Percentiles rank a stretch among this genome's conserved stretches.
phyloP scores from a whole-genome alignment of 352 stramenopile genomes.

The Globisporangium abappressorium region DNA sequence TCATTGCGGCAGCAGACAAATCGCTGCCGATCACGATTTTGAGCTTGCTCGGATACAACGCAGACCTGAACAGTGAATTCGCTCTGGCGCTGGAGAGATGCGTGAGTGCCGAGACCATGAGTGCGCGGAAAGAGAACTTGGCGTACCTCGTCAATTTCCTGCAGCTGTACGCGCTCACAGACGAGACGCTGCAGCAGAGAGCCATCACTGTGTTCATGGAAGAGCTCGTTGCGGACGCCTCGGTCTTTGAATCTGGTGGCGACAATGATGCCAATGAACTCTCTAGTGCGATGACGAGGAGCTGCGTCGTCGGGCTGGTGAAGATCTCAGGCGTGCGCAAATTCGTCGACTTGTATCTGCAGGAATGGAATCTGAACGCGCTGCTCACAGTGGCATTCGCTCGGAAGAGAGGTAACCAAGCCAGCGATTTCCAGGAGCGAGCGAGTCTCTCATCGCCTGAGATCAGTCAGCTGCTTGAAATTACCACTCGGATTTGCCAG shows the following conservation, averaged over 20 bases:
- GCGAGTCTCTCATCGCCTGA: conserved; percentile 23
- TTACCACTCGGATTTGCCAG: conserved; percentile 18
- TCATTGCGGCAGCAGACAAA: conserved; percentile 49
- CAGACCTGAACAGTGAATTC: conserved; percentile 69
- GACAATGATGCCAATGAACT: conserved; percentile 13
- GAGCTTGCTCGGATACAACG: conserved; percentile 63
- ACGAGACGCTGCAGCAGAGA: conserved; percentile 41
- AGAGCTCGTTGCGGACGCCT: conserved; percentile 29
- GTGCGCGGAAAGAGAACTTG: conserved; percentile 32
- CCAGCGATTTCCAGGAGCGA: conserved; percentile 44
- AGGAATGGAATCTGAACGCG: conserved; percentile 44
- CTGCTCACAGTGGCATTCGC: conserved; percentile 40
- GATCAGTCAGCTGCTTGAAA: conserved; percentile 36
- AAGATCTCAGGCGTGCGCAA: conserved; percentile 36
- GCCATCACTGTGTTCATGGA: conserved; percentile 56
- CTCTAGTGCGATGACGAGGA: conserved; percentile 17
- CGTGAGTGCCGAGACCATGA: conserved; percentile 17
- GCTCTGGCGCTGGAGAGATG: conserved; percentile 41
- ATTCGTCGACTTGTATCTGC: conserved; percentile 53
- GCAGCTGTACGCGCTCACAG: conserved; percentile 53
- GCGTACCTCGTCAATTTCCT: conserved; percentile 67
- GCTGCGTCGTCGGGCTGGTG: conserved; percentile 33
- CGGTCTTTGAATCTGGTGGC: conserved; percentile 9
- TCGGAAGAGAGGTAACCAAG: conserved; percentile 29
- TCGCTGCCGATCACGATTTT: conserved; percentile 55